Evolutionary conservation across 345 rosid genomes (phyloP), one percentile per base, ranked within the genome.

Genomic region (Aquilaria yunnanensis): DNA sequence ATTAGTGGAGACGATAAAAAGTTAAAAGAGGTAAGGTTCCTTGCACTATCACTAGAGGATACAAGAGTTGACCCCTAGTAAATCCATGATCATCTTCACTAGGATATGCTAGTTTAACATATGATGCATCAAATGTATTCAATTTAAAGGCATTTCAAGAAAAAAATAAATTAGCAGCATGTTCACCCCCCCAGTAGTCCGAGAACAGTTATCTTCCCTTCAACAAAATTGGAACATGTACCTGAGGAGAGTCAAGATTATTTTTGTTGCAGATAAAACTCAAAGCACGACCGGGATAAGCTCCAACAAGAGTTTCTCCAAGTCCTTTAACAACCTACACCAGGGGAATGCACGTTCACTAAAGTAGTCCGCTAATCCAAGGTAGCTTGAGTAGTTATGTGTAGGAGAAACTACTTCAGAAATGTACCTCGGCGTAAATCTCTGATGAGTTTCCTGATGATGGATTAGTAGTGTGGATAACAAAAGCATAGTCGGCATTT

Each of bases 281-380:
- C 79, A 94, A 72, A 61, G 99, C 93, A 11, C 99, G 97, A 16
- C 99, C 99, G 2, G 99, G 99, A 74, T 94, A 94, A 58, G 99
- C 99, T 80, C 99, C 99, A 47, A 94, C 99, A 10, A 94, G 80
- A 65, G 97, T 94, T 75, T 94, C 97, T 72, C 99, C 99, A 14
- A 94, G 99, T 49, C 99, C 99, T 73, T 80, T 82, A 62, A 94
- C 99, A 59, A 90, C 91, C 99, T 94, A 62, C n/a, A 61, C 48
- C 49, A 65, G 74, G 54, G 49, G 29, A 61, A 56, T 48, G 45
- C 34, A 14, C 61, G 43, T 37, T 37, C 43, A 64, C 46, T 73
- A 37, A 3, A 37, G 43, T 37, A 37, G 5, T 37, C 43, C 43
- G 43, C 57, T 69, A 62, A 57, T 52, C 37, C 10, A 12, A 14